Base-by-base conservation (phyloP, 2,329 filamentous ascomycete genomes). In the Cladophialophora carrionii region DNA sequence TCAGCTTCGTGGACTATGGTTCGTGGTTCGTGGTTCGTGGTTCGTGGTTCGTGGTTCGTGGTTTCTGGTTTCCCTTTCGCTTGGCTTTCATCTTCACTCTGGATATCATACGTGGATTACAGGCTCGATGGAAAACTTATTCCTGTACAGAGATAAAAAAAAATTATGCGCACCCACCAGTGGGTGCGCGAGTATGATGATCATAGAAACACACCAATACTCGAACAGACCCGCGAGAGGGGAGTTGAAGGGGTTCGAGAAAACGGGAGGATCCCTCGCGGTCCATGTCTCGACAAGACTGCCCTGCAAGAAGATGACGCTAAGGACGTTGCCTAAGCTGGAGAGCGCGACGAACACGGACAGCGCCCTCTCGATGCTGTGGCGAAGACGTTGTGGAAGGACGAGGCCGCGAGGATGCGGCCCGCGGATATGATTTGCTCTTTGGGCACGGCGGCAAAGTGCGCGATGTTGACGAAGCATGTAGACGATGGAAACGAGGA, bases 161-260 rank as follows among this genome's bases (percentile, higher is more conserved):
- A 90, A 90, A 75, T 87, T 88, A 75, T 90, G 90, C 0, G 88
- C 87, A 17, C 87, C 83, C 0, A 88, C 88, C 0, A 87, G 84
- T 0, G 88, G 88, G 1, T 88, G 88, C 0, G 87, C 88, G 3
- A 90, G 74, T 34, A 91, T 82, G 12, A 90, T 82, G 52, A 90
- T 82, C 63, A 88, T 79, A 0, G 87, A 88, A 1, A 89, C 81
- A 17, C 88, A 72, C 83, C 86, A 90, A 74, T 90, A 88, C 22
- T 90, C 80, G 70, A 90, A 85, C 9, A 80, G 71, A 73, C 77
- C 78, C 26, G 68, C 67, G 51, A 76, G 76, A 63, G 79, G 79
- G 1, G 77, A 76, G 62, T 87, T 86, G 67, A 87, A 88, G 0
- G 88, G 89, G 75, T 83, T 85, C 81, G 80, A 66, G 85, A 86